Conservation (phyloP, 2,329 filamentous ascomycete genomes). For the Talaromyces verruculosus region DNA sequence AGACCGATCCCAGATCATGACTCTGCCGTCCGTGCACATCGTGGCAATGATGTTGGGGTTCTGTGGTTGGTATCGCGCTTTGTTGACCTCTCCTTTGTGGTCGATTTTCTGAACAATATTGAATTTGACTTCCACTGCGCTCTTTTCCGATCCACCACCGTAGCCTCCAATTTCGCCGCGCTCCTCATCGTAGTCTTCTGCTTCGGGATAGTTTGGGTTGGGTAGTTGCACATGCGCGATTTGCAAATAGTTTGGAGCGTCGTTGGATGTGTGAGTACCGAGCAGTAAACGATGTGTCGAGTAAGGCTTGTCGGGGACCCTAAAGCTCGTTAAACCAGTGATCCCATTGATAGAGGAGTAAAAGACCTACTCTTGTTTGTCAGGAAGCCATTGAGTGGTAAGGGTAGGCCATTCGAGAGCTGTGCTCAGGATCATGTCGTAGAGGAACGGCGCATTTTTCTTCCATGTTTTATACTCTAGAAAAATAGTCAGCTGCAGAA, state of each 20-base stretch:
- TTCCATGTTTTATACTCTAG: slow-evolving; percentile 99
- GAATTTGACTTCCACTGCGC: slow-evolving; percentile 73
- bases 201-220: slow-evolving; percentile 68
- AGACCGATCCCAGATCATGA: slow-evolving; percentile 92
- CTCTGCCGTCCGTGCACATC: slow-evolving; percentile 79
- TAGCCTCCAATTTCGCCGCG: slow-evolving; percentile 92
- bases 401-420: slow-evolving; percentile 96
- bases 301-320: slow-evolving; percentile 79
- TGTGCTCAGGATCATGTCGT: slow-evolving; percentile 94
- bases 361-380: slow-evolving; percentile 69
- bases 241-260: slow-evolving; percentile 85
- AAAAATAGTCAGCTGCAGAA: slow-evolving; percentile 10
- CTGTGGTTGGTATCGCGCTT: slow-evolving; percentile 95
- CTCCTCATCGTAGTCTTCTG: slow-evolving; percentile 85
- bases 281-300: slow-evolving; percentile 85
- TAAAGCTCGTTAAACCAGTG: slow-evolving; percentile 30
- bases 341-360: background rate
- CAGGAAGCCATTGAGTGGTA: slow-evolving; percentile 97
- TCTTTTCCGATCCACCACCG: slow-evolving; percentile 68
- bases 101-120: slow-evolving; percentile 93
- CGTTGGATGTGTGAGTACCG: slow-evolving; percentile 89
- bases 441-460: slow-evolving; percentile 97
- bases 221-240: slow-evolving; percentile 93
- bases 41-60: slow-evolving; percentile 97
- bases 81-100: slow-evolving; percentile 96